These are phyloP conservation scores for Suillus spraguei DNA, from an alignment of 768 basidiomycete species.

Conservation along the genomic window DNA sequence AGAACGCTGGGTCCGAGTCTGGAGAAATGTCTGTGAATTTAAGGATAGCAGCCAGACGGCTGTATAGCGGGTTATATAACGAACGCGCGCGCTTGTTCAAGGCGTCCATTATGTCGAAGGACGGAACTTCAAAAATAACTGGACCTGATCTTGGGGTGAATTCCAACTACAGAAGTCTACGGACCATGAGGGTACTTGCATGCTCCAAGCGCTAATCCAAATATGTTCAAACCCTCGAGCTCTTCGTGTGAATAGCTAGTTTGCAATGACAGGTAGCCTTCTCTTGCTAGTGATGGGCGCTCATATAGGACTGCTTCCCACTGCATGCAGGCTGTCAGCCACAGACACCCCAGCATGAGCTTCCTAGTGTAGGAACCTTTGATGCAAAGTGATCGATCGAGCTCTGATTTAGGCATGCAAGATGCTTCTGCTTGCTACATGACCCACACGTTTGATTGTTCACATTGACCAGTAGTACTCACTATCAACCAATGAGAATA, in stretches of 20 bases:
- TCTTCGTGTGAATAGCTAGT: neutral
- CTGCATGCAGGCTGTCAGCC: slow-evolving; percentile 1
- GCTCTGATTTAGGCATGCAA: neutral
- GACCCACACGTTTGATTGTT: neutral
- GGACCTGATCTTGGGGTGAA: neutral
- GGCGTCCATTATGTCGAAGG: neutral
- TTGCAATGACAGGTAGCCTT: neutral
- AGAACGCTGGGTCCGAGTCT: neutral
- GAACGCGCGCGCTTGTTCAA: neutral
- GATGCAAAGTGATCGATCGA: neutral
- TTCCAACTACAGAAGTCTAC: neutral
- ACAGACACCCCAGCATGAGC: neutral
- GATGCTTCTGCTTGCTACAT: neutral
- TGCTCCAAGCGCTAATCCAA: neutral
- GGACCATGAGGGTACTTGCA: neutral
- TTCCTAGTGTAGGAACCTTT: neutral
- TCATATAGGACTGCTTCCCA: neutral
- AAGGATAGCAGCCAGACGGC: neutral
- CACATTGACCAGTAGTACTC: neutral
- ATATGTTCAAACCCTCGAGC: neutral
- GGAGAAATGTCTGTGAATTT: neutral
- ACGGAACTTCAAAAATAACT: neutral
- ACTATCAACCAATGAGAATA: neutral
- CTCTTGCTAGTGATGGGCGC: neutral
- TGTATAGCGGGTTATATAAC: neutral